These are phyloP conservation scores for Ulota crispa DNA, from an alignment of 225 moss, liverwort and hornwort genomes.

Conservation along the genomic window DNA sequence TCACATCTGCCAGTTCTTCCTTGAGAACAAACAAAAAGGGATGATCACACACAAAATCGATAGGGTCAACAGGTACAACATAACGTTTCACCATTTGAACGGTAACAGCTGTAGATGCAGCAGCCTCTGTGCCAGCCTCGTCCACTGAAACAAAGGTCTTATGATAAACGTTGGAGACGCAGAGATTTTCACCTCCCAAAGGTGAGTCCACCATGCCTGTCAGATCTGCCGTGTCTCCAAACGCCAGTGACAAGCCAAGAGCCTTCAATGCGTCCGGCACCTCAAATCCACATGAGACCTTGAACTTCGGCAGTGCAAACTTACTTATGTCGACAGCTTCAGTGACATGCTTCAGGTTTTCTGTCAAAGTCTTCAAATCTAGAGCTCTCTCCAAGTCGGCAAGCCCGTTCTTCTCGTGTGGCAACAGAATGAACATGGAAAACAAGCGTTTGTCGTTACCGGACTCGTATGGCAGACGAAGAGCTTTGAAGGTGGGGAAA, in stretches of 20 bases:
- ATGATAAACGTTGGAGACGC: slow-evolving; percentile 70
- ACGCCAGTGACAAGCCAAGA: slow-evolving; percentile 61
- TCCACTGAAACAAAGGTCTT: slow-evolving; percentile 80
- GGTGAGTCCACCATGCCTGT: slow-evolving; percentile 57
- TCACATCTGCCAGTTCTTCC: slow-evolving; percentile 69
- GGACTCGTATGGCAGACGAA: slow-evolving; percentile 64
- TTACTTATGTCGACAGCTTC: slow-evolving; percentile 52
- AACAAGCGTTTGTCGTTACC: slow-evolving; percentile 59
- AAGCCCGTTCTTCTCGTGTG: slow-evolving; percentile 69
- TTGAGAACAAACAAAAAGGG: slow-evolving; percentile 82
- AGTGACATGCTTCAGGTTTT: slow-evolving; percentile 43
- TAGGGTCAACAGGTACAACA: slow-evolving; percentile 25
- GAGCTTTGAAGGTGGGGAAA: slow-evolving; percentile 69
- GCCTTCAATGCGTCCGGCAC: slow-evolving; percentile 51
- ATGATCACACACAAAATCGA: slow-evolving; percentile 86
- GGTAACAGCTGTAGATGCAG: slow-evolving; percentile 49
- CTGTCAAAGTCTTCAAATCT: slow-evolving; percentile 28
- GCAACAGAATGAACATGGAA: slow-evolving; percentile 82
- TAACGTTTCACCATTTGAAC: accelerated
- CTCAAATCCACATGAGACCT: slow-evolving; percentile 62
- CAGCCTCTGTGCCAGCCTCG: slow-evolving; percentile 77
- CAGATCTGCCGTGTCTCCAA: slow-evolving; percentile 64
- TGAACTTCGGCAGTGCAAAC: slow-evolving; percentile 79
- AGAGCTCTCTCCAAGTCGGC: slow-evolving; percentile 63
- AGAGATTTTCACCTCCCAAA: slow-evolving; percentile 23